Conservation (phyloP, 306 rosid species). For the Vigna nakashimae region DNA sequence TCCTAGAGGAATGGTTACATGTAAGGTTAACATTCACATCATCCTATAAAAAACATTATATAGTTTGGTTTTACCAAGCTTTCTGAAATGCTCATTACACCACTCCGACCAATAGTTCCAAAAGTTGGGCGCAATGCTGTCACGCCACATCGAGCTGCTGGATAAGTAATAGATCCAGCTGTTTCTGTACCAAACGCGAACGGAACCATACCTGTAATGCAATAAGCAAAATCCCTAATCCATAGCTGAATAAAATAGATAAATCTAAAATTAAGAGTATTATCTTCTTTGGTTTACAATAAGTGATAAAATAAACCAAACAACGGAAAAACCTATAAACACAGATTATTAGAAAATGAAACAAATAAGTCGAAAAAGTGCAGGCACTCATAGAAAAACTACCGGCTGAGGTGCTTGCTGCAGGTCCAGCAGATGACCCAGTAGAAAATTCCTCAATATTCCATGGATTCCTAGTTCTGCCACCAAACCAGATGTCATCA, state of each 20-base stretch:
- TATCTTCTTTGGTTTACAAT: not conserved
- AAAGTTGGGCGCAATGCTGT: constrained; percentile 81
- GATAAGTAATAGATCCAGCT: constrained; percentile 77
- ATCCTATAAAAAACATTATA: constrained; percentile 21
- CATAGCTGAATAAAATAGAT: not conserved
- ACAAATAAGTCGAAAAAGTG: not conserved
- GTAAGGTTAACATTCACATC: constrained; percentile 35
- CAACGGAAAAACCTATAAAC: not conserved
- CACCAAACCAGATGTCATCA: constrained; percentile 89
- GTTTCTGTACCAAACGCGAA: constrained; percentile 84
- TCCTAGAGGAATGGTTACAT: constrained; percentile 57
- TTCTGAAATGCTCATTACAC: constrained; percentile 88
- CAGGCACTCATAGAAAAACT: constrained; percentile 4
- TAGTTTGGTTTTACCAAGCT: constrained; percentile 62
- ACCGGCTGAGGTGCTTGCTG: constrained; percentile 83
- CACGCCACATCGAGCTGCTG: constrained; percentile 79
- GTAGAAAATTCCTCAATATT: constrained; percentile 78
- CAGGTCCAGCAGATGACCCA: constrained; percentile 88
- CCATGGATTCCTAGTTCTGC: constrained; percentile 86
- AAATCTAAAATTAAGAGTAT: not conserved
- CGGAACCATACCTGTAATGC: constrained; percentile 71
- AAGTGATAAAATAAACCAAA: constrained; percentile 18
- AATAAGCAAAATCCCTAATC: constrained; percentile 10
- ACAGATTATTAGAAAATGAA: not conserved
- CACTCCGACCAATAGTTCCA: constrained; percentile 76